Percentiles rank a stretch among this genome's conserved stretches.
Conservation (phyloP, 73 alveolate species). For the Uronychia setigera region DNA sequence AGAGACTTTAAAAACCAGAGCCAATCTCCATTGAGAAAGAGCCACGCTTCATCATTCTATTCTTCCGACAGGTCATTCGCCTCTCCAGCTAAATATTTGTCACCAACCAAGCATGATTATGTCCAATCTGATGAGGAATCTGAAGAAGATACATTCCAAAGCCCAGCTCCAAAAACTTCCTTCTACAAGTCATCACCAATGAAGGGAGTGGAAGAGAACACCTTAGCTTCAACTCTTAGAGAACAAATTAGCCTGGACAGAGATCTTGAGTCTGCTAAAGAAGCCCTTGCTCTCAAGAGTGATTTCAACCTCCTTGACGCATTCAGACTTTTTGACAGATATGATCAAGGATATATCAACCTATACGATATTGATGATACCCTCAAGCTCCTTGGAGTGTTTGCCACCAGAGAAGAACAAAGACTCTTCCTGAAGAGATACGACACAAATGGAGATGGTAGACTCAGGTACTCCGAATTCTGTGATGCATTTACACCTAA, state of each 20-base stretch:
- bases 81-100: background rate
- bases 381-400: slow-evolving; percentile 32
- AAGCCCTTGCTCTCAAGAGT: slow-evolving; percentile 39
- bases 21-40: background rate
- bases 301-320: slow-evolving; percentile 65
- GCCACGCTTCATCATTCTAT: background rate
- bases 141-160: background rate
- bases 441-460: slow-evolving; percentile 31
- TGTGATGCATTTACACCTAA: slow-evolving; percentile 57
- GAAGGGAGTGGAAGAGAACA: slow-evolving; percentile 20
- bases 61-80: background rate
- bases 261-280: slow-evolving; percentile 52
- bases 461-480: slow-evolving; percentile 50
- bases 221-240: slow-evolving; percentile 39
- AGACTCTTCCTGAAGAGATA: slow-evolving; percentile 47
- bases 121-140: background rate
- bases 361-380: slow-evolving; percentile 46
- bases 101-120: background rate
- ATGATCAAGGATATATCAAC: slow-evolving; percentile 33
- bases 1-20: background rate
- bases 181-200: background rate
- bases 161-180: background rate
- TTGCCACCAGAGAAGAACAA: slow-evolving; percentile 56
- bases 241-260: slow-evolving; percentile 51
- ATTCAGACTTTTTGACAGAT: slow-evolving; percentile 53